Evolutionary conservation across 345 rosid species (phyloP).

Genomic region (Nasturtium officinale): DNA sequence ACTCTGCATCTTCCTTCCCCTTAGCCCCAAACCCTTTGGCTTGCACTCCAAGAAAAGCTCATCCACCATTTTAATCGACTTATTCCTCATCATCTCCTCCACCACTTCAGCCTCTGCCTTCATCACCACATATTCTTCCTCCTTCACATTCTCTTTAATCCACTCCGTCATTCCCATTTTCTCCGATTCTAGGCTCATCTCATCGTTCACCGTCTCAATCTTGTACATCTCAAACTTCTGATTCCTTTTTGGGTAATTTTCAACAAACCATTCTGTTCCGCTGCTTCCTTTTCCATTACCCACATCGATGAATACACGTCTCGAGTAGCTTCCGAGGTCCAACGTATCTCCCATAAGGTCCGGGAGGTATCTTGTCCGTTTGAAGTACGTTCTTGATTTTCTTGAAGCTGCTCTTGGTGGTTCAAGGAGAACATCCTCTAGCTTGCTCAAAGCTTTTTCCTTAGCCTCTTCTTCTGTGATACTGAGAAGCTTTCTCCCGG

Average conservation of each 20-base stretch:
- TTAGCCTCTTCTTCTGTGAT: conserved; percentile 46
- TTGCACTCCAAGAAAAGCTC: conserved; percentile 89
- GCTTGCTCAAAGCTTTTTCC: conserved; percentile 57
- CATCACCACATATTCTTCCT: conserved; percentile 77
- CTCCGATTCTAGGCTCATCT: conserved; percentile 24
- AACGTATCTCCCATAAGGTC: conserved; percentile 64
- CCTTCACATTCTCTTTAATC: conserved; percentile 66
- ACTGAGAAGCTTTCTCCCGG: conserved; percentile 48
- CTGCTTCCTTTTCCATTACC: conserved; percentile 55
- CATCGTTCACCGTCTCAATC: conserved; percentile 52
- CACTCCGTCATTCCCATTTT: conserved; percentile 62
- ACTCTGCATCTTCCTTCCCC: conserved; percentile 37
- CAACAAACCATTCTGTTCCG: conserved; percentile 62
- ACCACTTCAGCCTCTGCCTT: conserved; percentile 79
- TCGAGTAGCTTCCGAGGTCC: conserved; percentile 61
- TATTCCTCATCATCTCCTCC: conserved; percentile 69
- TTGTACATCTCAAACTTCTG: conserved; percentile 69
- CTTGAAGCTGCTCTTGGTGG: conserved; percentile 74
- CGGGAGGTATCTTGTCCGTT: conserved; percentile 60
- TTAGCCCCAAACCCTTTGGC: conserved; percentile 50
- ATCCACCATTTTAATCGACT: conserved; percentile 62
- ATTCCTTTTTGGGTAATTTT: conserved; percentile 70
- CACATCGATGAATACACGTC: conserved; percentile 68
- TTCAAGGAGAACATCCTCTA: conserved; percentile 79
- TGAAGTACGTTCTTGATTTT: conserved; percentile 57